Evolutionary conservation across 495 filamentous ascomycete genomes (phyloP).

Genomic region (Amphirosellinia nigrospora): DNA sequence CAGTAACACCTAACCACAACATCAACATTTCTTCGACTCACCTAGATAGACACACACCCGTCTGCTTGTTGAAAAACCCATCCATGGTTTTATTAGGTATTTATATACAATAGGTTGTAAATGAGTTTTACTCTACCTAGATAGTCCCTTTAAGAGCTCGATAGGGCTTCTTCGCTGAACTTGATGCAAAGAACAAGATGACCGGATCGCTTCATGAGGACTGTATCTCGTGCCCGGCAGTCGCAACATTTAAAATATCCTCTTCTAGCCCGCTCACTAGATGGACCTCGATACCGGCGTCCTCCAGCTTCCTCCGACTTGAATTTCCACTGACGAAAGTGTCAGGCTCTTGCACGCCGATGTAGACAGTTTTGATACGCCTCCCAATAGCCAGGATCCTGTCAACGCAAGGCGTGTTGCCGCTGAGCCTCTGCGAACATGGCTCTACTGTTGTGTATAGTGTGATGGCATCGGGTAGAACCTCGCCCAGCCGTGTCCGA

Average conservation of each 20-base stretch:
- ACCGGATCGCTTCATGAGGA: not conserved
- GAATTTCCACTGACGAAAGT: conserved; percentile 85
- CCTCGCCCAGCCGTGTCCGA: conserved; percentile 62
- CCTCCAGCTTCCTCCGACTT: conserved; percentile 70
- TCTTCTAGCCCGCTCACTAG: conserved; percentile 77
- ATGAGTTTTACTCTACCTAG: not conserved
- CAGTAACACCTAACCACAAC: not conserved
- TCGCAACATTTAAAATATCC: conserved; percentile 81
- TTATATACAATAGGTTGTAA: not conserved
- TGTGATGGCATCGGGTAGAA: conserved; percentile 62
- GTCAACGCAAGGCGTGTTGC: conserved; percentile 82
- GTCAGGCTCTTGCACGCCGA: conserved; percentile 86
- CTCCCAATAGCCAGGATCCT: conserved; percentile 72
- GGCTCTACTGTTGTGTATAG: conserved; percentile 97
- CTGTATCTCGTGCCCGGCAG: conserved; percentile 71
- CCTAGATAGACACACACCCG: too few relatives aligned
- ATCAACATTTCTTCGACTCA: too few relatives aligned
- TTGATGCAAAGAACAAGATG: not conserved
- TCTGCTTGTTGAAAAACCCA: not conserved
- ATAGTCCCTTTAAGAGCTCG: not conserved
- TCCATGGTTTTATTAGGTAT: not conserved
- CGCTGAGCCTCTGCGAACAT: conserved; percentile 79
- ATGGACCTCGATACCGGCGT: conserved; percentile 75
- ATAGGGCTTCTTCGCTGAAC: not conserved
- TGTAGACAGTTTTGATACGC: conserved; percentile 76